These are phyloP conservation scores for Sporothrix phasma DNA, from an alignment of 2,329 filamentous ascomycete species.

Conservation along the genomic window DNA sequence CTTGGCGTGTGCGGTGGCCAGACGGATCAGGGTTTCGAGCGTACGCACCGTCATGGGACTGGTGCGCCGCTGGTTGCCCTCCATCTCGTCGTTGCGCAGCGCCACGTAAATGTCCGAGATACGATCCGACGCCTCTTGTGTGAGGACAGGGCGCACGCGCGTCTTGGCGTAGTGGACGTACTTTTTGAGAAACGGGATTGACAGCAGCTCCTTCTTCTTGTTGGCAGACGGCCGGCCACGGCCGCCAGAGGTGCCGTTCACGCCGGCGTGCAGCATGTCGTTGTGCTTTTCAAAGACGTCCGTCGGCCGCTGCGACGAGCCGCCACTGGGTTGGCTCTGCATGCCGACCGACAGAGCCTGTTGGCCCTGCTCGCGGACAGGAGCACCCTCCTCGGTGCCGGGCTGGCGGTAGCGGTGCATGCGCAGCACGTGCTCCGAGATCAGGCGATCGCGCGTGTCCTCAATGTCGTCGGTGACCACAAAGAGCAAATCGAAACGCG, in stretches of 20 bases:
- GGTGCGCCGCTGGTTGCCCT: conserved; percentile 85
- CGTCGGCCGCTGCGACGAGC: conserved; percentile 53
- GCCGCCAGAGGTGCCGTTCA: conserved; percentile 49
- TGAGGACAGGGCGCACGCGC: conserved; percentile 79
- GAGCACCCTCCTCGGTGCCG: conserved; percentile 86
- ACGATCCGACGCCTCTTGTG: conserved; percentile 82
- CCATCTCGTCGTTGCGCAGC: conserved; percentile 89
- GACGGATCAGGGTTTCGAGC: conserved; percentile 93
- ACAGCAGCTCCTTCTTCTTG: conserved; percentile 77
- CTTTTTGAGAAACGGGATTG: conserved; percentile 98
- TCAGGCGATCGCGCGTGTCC: conserved; percentile 76
- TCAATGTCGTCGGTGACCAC: conserved; percentile 98
- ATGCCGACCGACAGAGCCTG: conserved; percentile 83
- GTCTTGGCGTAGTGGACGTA: conserved; percentile 98
- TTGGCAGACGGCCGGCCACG: conserved; percentile 34
- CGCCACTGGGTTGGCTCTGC: conserved; percentile 60
- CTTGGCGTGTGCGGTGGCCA: conserved; percentile 93
- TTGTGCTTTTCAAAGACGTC: conserved; percentile 96
- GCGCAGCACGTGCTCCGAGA: conserved; percentile 92
- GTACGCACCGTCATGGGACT: conserved; percentile 95
- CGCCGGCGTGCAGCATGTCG: conserved; percentile 86
- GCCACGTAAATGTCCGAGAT: conserved; percentile 87
- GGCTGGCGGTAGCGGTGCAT: conserved; percentile 95
- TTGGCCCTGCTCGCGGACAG: conserved; percentile 75
- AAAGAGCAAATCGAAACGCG: conserved; percentile 96